Evolutionary conservation across 2,329 filamentous ascomycete genomes (phyloP).

Genomic region (Microsporum audouinii): DNA sequence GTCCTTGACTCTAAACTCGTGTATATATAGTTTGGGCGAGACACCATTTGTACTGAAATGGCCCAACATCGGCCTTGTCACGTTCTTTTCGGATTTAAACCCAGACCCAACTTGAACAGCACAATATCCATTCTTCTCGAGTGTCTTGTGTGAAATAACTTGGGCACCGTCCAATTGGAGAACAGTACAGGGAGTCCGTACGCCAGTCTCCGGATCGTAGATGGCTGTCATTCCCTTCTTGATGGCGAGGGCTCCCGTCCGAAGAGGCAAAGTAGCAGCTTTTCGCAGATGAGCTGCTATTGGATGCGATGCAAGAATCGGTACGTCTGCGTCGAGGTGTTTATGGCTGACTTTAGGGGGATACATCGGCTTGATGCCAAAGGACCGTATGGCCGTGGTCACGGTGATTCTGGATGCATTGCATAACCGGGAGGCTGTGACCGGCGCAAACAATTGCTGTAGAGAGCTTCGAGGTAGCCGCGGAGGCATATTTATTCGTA

Average conservation of each 20-base stretch:
- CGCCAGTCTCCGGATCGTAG: constrained; percentile 64
- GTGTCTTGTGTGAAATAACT: constrained; percentile 76
- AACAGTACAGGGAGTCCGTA: constrained; percentile 75
- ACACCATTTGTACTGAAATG: constrained; percentile 77
- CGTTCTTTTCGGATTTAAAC: constrained; percentile 59
- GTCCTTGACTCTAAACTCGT: constrained; percentile 75
- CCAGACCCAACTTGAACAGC: constrained; percentile 84
- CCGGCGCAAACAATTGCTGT: constrained; percentile 20
- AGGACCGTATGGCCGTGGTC: constrained; percentile 23
- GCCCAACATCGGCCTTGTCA: constrained; percentile 71
- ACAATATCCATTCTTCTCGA: constrained; percentile 74
- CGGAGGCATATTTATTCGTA: constrained; percentile 23
- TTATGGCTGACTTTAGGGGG: constrained; percentile 42
- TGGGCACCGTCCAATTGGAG: constrained; percentile 88
- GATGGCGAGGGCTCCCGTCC: constrained; percentile 70
- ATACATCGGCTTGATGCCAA: constrained; percentile 49
- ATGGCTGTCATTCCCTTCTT: constrained; percentile 96
- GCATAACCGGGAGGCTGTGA: constrained; percentile 6
- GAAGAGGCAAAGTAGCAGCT: constrained; percentile 48
- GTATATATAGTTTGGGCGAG: constrained; percentile 69
- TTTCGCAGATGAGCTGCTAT: constrained; percentile 50
- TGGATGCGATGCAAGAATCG: constrained; percentile 44
- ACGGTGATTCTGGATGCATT: neutral
- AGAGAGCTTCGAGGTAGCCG: constrained; percentile 24
- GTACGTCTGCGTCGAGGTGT: constrained; percentile 41